These are phyloP conservation scores for Glonium stellatum DNA, from an alignment of 495 filamentous ascomycete genomes.

Conservation along the genomic window DNA sequence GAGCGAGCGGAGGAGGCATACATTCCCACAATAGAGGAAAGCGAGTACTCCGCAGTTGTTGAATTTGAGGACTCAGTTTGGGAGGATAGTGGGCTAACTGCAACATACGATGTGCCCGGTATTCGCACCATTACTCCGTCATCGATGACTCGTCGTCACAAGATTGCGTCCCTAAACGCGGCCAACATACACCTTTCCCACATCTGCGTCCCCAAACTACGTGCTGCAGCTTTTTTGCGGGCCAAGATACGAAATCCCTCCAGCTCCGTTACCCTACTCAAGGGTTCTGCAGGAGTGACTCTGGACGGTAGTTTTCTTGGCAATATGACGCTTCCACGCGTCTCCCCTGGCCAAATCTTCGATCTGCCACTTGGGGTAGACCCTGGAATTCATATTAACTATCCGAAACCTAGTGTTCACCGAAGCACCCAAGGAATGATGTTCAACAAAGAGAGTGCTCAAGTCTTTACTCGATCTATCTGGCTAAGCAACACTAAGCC, in stretches of 20 bases:
- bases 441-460: conserved; percentile 50
- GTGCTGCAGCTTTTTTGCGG: conserved; percentile 58
- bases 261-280: conserved; percentile 49
- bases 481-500: conserved; percentile 55
- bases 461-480: conserved; percentile 50
- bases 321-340: conserved; percentile 49
- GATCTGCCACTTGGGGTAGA: conserved; percentile 59
- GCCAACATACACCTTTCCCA: conserved; percentile 43
- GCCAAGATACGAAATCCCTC: conserved; percentile 55
- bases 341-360: conserved; percentile 55
- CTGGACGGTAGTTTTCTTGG: conserved; percentile 66
- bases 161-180: conserved; percentile 27
- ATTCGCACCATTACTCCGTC: conserved; percentile 44
- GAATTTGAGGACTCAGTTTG: conserved; percentile 25
- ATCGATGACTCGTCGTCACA: conserved; percentile 39
- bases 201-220: conserved; percentile 59
- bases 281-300: conserved; percentile 55
- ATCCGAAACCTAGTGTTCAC: conserved; percentile 55
- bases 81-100: conserved; percentile 47
- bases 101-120: conserved; percentile 56
- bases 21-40: not conserved
- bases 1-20: conserved; percentile 4
- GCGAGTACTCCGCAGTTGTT: conserved; percentile 1
- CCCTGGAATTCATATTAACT: conserved; percentile 53
- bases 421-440: conserved; percentile 46